Evolutionary conservation across 129 eudicot genomes (phyloP).

Genomic region (Logfia minima): DNA sequence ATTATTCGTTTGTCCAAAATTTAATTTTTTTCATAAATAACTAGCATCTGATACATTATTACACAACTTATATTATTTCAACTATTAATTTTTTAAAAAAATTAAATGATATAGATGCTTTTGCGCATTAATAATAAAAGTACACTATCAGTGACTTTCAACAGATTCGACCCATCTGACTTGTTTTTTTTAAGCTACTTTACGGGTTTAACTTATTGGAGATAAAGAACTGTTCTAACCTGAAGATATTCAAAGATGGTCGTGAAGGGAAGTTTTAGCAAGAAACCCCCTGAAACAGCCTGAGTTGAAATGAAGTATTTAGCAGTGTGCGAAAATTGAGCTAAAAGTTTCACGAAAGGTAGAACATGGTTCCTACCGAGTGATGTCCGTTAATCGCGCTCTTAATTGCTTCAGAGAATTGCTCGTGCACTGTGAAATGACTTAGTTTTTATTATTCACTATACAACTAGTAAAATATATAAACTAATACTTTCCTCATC

Average conservation of each 20-base stretch:
- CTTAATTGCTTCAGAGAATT: conserved; percentile 56
- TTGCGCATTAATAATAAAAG: too few species aligned
- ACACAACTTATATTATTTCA: too few species aligned
- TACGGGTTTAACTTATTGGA: neutral
- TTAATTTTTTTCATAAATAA: neutral
- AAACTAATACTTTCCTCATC: neutral
- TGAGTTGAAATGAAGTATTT: conserved; percentile 37
- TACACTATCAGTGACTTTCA: too few species aligned
- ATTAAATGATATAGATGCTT: too few species aligned
- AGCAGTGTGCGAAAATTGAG: neutral
- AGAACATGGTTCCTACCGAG: conserved; percentile 41
- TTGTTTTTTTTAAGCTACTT: neutral
- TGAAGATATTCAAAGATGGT: conserved; percentile 97
- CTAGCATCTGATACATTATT: neutral
- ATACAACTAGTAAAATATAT: neutral
- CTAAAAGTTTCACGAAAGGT: neutral
- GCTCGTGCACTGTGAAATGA: conserved; percentile 52
- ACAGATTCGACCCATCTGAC: too few species aligned
- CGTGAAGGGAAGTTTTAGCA: conserved; percentile 85
- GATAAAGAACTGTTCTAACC: conserved; percentile 41
- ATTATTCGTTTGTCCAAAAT: neutral
- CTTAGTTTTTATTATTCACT: conserved; percentile 17
- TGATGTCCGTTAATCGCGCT: conserved; percentile 58
- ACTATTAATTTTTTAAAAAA: too few species aligned
- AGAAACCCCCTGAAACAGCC: conserved; percentile 65